Evolutionary conservation across 768 basidiomycete genomes (phyloP), one percentile per base, ranked within the genome.

Genomic region (Amylocystis lapponica): DNA sequence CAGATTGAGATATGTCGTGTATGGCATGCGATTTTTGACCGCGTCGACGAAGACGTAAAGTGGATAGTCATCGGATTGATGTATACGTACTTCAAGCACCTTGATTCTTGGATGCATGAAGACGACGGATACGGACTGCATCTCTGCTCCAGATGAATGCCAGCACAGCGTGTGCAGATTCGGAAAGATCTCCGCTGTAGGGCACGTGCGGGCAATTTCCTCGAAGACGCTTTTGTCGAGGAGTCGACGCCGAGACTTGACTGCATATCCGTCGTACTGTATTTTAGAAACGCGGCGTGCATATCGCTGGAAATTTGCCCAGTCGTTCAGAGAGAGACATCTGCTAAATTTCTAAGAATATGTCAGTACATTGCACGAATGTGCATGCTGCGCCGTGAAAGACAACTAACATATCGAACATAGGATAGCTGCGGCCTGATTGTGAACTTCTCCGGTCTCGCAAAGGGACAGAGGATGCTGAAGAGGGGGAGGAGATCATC

Each of bases 21-120:
- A 55, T 0, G 78, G 72, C 53, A 75, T 73, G 3, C 75, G 67
- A 3, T 66, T 56, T 4, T 63, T 61, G 9, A 80, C 45, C 17
- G 65, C 61, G 16, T 56, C 44, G 54, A 40, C 13, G 38, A 48
- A 5, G 51, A 53, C 20, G 52, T 47, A 14, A 36, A 49, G 13
- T 47, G 57, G 19, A 46, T 45, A 16, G 45, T 69, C 63, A 49
- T 65, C 59, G 43, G 70, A 65, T 35, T 63, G 59, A 35, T 56
- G 48, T 3, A 63, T 22, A 13, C 49, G 46, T 9, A 62, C 26
- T 19, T 54, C 40, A 35, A 71, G 56, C 21, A 60, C 49, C 48
- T 65, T 75, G 36, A 84, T 59, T 26, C 66, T 67, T 20, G 57
- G 54, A 49, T 80, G 76, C 69, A 83, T 75, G 59, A 84, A 82